A percentile compares a stretch with the other conserved stretches of the same genome.
Evolutionary conservation across 176 grass and related monocot genomes (phyloP).

Genomic region (Carex pumila): DNA sequence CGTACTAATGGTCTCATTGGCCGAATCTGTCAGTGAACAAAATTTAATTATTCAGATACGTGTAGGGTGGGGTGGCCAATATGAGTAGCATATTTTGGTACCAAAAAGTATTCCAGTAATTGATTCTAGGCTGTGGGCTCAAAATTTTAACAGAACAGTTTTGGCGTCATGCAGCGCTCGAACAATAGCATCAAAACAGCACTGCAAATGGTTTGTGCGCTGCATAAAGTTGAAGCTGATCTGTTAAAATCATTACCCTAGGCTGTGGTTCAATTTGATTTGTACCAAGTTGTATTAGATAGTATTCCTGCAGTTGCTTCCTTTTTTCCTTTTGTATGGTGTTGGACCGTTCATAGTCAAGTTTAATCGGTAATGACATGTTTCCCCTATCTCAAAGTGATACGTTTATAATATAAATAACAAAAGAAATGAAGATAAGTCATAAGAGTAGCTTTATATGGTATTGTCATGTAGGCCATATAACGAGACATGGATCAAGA

Average conservation of each 20-base stretch:
- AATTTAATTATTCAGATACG: not conserved
- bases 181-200: no score
- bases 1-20: not conserved
- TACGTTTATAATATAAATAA: no score
- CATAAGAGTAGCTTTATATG: no score
- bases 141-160: no score
- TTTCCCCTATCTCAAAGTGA: not conserved
- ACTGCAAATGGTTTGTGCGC: no score
- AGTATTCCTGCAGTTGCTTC: not conserved
- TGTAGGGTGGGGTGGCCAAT: not conserved
- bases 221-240: no score
- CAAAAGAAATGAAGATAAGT: no score
- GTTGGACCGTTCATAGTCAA: not conserved
- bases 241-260: not conserved
- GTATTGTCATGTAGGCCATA: no score
- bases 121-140: not conserved
- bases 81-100: not conserved
- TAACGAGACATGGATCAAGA: no score
- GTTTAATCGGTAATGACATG: no score
- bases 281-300: not conserved
- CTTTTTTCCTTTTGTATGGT: not conserved
- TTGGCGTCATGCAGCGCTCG: no score
- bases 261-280: not conserved
- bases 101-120: not conserved
- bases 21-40: not conserved